A percentile compares a stretch with the other conserved stretches of the same genome.
Conservation (phyloP, 2,329 filamentous ascomycete genomes). For the Botryotinia globosa region DNA sequence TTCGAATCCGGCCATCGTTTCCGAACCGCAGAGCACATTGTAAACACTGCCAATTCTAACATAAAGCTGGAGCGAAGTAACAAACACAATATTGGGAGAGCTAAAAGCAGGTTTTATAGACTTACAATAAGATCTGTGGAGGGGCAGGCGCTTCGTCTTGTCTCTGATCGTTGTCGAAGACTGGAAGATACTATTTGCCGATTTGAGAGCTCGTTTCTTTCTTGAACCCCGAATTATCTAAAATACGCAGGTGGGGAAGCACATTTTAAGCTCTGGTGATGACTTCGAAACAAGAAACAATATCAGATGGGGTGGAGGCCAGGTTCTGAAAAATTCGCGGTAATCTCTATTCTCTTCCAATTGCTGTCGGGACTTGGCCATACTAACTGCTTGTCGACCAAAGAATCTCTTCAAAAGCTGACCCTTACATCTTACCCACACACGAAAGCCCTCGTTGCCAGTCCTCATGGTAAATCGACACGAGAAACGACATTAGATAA, state of each 20-base stretch:
- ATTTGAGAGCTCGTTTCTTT: not conserved
- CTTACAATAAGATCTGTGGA: not conserved
- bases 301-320: not conserved
- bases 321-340: not conserved
- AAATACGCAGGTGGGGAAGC: not conserved
- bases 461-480: not conserved
- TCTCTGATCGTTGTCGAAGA: not conserved
- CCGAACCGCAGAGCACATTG: not conserved
- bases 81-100: not conserved
- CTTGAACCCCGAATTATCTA: not conserved
- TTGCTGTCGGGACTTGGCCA: not conserved
- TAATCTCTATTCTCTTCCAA: not conserved
- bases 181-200: not conserved
- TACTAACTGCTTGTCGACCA: not conserved
- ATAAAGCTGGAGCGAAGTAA: not conserved
- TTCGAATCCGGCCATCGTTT: not conserved
- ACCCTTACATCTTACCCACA: not conserved
- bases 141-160: not conserved
- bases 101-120: not conserved
- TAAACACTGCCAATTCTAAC: not conserved
- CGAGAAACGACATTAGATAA: not conserved
- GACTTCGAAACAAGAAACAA: rapidly evolving
- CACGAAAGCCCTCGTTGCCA: rapidly evolving
- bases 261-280: not conserved
- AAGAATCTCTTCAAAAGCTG: not conserved